A percentile compares a stretch with the other conserved stretches of the same genome.
Evolutionary conservation across 1,284 basidiomycete genomes (phyloP).

Genomic region (Malassezia obtusa): DNA sequence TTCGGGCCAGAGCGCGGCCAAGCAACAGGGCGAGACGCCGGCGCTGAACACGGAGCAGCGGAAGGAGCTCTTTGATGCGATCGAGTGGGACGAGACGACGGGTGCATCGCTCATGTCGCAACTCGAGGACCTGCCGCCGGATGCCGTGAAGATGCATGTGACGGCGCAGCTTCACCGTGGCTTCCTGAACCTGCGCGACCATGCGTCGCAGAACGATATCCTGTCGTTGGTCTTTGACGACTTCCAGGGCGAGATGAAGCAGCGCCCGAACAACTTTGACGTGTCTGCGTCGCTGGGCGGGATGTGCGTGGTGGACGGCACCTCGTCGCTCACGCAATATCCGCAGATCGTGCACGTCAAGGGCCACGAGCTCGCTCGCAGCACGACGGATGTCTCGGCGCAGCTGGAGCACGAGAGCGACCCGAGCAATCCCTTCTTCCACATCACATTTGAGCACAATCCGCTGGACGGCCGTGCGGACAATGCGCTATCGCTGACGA

Average conservation of each 20-base stretch:
- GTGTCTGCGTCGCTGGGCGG: constrained; percentile 74
- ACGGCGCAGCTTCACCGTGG: constrained; percentile 52
- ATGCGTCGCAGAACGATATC: constrained; percentile 55
- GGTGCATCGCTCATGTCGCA: constrained; percentile 21
- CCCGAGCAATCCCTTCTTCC: constrained; percentile 71
- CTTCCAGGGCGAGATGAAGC: constrained; percentile 73
- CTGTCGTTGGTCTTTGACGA: constrained; percentile 80
- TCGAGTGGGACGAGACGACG: constrained; percentile 67
- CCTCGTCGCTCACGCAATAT: constrained; percentile 69
- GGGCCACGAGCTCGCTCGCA: constrained; percentile 25
- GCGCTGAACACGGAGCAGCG: constrained; percentile 83
- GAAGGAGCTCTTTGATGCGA: constrained; percentile 80
- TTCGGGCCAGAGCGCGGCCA: constrained; percentile 14
- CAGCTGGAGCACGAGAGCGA: constrained; percentile 40
- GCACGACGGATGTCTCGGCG: not conserved
- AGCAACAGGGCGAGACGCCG: constrained; percentile 46
- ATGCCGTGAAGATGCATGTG: constrained; percentile 71
- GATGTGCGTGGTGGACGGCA: constrained; percentile 84
- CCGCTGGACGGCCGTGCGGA: constrained; percentile 89
- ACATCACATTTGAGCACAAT: constrained; percentile 80
- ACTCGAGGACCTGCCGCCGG: constrained; percentile 56
- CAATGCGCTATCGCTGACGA: constrained; percentile 74
- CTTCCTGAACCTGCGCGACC: constrained; percentile 36
- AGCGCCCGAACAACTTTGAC: constrained; percentile 77
- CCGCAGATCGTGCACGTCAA: constrained; percentile 92